Evolutionary conservation across 768 basidiomycete species (phyloP).

Genomic region (Hortiboletus campestris): DNA sequence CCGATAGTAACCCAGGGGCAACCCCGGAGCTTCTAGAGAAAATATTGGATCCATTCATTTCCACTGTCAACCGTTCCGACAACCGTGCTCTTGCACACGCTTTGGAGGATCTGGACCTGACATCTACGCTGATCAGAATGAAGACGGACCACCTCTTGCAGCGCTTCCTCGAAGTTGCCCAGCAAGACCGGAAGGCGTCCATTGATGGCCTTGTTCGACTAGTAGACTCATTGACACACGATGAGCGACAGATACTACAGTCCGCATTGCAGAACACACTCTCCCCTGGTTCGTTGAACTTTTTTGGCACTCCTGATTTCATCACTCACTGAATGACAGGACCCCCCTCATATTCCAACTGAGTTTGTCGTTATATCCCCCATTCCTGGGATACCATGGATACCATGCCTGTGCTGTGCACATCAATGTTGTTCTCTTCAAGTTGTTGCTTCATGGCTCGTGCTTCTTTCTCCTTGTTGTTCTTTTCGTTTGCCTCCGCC

Average conservation of each 20-base stretch:
- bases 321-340: conserved; percentile 25
- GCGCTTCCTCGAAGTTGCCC: conserved; percentile 62
- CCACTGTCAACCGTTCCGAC: conserved; percentile 49
- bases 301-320: background rate
- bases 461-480: conserved; percentile 4
- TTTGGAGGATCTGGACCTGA: conserved; percentile 70
- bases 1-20: conserved; percentile 70
- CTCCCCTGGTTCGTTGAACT: conserved; percentile 51
- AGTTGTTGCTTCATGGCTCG: background rate
- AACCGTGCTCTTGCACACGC: conserved; percentile 59
- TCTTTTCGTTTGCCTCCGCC: background rate
- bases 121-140: conserved; percentile 59
- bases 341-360: conserved; percentile 42
- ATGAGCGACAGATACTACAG: conserved; percentile 65
- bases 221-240: conserved; percentile 68
- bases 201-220: conserved; percentile 71
- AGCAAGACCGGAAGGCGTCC: conserved; percentile 75
- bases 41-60: conserved; percentile 61
- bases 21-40: conserved; percentile 63
- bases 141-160: conserved; percentile 68
- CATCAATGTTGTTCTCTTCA: background rate
- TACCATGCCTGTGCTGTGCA: conserved; percentile 1
- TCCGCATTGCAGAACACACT: conserved; percentile 59
- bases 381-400: conserved; percentile 5
- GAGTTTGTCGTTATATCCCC: conserved; percentile 1